phyloP scores from a whole-genome alignment of 2,329 filamentous ascomycete species.

The Talaromyces sp. region DNA sequence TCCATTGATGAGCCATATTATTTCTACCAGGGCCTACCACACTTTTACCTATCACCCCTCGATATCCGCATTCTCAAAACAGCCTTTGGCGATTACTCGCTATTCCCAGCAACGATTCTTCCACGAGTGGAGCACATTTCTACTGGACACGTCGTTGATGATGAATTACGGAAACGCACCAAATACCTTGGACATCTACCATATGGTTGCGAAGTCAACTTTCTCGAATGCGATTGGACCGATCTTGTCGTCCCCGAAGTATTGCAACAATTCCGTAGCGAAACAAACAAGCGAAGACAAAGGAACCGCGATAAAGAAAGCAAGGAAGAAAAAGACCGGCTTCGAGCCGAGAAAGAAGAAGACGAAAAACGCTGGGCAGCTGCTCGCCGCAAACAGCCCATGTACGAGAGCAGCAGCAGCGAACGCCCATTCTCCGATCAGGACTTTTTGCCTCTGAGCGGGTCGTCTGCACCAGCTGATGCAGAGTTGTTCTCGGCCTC shows the following conservation, averaged over 20 bases:
- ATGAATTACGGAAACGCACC: conserved; percentile 72
- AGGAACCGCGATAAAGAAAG: conserved; percentile 76
- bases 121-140: conserved; percentile 86
- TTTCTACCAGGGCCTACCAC: conserved; percentile 82
- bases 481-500: conserved; percentile 29
- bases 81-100: conserved; percentile 75
- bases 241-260: conserved; percentile 74
- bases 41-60: conserved; percentile 83
- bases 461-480: conserved; percentile 26
- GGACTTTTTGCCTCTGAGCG: conserved; percentile 61
- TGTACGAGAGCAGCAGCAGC: conserved; percentile 32
- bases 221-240: conserved; percentile 92
- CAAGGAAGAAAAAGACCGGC: conserved; percentile 78
- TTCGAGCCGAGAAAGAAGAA: conserved; percentile 76
- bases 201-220: conserved; percentile 83
- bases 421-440: conserved; percentile 51
- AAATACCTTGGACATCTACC: conserved; percentile 86
- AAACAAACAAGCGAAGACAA: conserved; percentile 71
- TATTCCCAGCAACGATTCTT: conserved; percentile 79
- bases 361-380: conserved; percentile 64
- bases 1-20: conserved; percentile 60
- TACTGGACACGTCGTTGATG: conserved; percentile 80
- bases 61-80: conserved; percentile 91
- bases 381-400: conserved; percentile 57
- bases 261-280: conserved; percentile 68